Conservation (phyloP, 805 yeast species). For the Kodamaea leandrae region DNA sequence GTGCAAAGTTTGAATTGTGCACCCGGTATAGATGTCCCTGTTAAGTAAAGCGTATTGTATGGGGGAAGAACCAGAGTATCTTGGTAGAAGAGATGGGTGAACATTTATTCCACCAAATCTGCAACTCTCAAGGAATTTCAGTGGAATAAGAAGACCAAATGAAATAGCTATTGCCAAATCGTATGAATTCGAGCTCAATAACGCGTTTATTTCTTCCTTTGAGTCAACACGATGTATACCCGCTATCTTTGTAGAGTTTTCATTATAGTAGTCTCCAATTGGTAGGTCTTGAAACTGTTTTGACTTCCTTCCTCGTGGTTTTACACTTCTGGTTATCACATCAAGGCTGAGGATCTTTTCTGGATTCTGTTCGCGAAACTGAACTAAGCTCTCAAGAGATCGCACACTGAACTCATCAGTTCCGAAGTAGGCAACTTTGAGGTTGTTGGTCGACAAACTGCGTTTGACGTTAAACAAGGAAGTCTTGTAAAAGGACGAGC, state of each 20-base stretch:
- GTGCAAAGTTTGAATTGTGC: conserved; percentile 84
- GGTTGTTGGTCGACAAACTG: conserved; percentile 1
- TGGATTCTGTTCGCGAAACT: conserved; percentile 17
- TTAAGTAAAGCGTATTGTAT: conserved; percentile 74
- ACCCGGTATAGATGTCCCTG: conserved; percentile 67
- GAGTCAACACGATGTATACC: conserved; percentile 52
- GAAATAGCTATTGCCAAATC: conserved; percentile 88
- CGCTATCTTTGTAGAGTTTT: conserved; percentile 22
- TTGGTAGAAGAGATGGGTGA: conserved; percentile 88
- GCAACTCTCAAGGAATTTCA: conserved; percentile 45
- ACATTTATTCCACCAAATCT: conserved; percentile 77
- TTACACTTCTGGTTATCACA: conserved; percentile 62
- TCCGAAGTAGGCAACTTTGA: conserved; percentile 67
- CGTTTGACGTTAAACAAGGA: no score
- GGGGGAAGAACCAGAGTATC: conserved; percentile 86
- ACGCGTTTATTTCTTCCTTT: conserved; percentile 33
- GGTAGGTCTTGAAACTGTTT: conserved; percentile 51
- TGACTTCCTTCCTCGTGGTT: conserved; percentile 59
- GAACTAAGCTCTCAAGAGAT: conserved; percentile 43
- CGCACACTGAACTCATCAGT: conserved; percentile 67
- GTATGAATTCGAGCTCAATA: conserved; percentile 28
- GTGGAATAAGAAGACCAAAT: conserved; percentile 80
- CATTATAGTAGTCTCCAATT: conserved; percentile 31
- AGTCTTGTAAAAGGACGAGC: no score
- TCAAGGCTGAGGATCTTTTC: conserved; percentile 43